Evolutionary conservation across 257 asterid genomes (phyloP), one percentile per base, ranked within the genome.

Genomic region (Verbascum thapsus): DNA sequence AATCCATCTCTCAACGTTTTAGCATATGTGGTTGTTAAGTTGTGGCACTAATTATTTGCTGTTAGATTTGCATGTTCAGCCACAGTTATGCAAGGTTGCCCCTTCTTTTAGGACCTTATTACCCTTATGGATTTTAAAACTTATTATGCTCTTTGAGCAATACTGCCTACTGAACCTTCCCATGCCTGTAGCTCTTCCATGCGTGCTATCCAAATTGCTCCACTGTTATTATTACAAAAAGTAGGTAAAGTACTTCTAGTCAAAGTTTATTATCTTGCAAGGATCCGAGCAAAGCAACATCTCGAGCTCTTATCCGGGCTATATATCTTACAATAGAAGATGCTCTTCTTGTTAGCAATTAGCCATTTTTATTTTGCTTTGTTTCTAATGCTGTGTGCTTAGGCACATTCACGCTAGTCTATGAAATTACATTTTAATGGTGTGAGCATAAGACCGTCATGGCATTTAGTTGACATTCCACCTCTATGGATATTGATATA

Each of bases 1-100:
- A 18, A 57, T 63, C 50, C 37, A 63, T 45, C 20, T 35, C 39
- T 17, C 71, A 53, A 66, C 10, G 10, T 53, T 67, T 32, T 32
- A 41, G 23, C 26, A 16, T 50, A 11, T 56, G 39, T 58, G 42
- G 39, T 41, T 52, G 42, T 15, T 52, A 40, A 39, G 41, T 37
- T 37, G 12, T 23, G 16, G 48, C 42, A 26, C 3, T 41, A 30
- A n/a, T 9, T 43, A 61, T 5, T 2, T 26, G 32, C 32, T 26
- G 32, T 4, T 53, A 53, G 8, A 30, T n/a, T 20, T 50, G 49
- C 45, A 50, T 49, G 12, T 51, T 50, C 49, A 35, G 13, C 68
- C 4, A n/a, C 34, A 63, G n/a, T 50, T 15, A 22, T 5, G 22
- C 26, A 2, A 4, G 11, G n/a, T 1, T 40, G 19, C 8, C 35